Percentiles rank a stretch among this genome's conserved stretches.
Evolutionary conservation across 768 basidiomycete species (phyloP).

Genomic region (Russula compacta): DNA sequence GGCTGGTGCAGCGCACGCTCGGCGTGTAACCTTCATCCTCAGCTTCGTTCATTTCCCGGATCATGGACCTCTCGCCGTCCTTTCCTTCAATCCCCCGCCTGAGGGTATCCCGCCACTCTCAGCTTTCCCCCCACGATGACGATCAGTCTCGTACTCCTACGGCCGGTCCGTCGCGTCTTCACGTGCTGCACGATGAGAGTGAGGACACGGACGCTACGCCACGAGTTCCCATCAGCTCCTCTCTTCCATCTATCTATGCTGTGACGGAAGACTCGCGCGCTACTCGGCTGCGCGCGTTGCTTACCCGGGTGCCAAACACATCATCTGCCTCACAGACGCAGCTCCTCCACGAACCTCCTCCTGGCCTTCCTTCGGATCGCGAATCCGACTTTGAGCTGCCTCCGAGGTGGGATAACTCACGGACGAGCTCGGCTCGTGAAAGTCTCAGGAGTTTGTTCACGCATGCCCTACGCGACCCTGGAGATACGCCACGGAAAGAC

Average conservation of each 20-base stretch:
- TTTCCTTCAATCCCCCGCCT: conserved; percentile 7
- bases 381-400: conserved; percentile 21
- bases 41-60: conserved; percentile 2
- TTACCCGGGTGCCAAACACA: conserved; percentile 14
- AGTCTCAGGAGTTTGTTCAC: conserved; percentile 15
- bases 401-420: conserved; percentile 11
- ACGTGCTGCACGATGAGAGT: conserved; percentile 8
- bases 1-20: not conserved
- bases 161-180: conserved; percentile 18
- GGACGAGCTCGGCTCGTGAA: conserved; percentile 12
- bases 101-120: conserved; percentile 11
- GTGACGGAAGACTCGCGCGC: conserved; percentile 15
- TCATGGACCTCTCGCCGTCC: conserved; percentile 10
- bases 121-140: conserved; percentile 6
- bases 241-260: conserved; percentile 15
- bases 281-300: conserved; percentile 17
- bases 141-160: conserved; percentile 13
- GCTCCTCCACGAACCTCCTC: conserved; percentile 16
- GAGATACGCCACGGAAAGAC: conserved; percentile 8
- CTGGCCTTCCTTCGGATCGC: conserved; percentile 16
- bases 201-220: conserved; percentile 19
- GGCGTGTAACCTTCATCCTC: not conserved
- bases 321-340: conserved; percentile 15
- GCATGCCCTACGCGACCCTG: conserved; percentile 14
- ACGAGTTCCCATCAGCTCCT: conserved; percentile 13